A percentile compares a stretch with the other conserved stretches of the same genome.
Evolutionary conservation across 176 grass and related monocot species (phyloP).

Genomic region (Oryza glumipatula): DNA sequence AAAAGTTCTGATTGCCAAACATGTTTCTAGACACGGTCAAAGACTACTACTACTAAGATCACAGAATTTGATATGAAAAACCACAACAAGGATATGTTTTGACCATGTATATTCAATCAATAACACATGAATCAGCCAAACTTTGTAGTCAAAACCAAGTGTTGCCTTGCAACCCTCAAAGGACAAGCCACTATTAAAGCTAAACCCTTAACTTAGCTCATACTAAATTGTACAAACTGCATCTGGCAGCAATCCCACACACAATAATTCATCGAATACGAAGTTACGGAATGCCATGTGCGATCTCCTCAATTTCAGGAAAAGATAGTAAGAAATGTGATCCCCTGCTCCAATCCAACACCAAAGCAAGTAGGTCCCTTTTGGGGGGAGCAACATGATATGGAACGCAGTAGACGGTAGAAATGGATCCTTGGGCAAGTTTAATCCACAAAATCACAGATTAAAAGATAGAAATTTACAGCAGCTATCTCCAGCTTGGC

Average conservation of each 20-base stretch:
- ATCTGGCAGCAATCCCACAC: constrained; percentile 4
- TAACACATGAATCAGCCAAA: neutral
- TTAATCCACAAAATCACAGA: neutral
- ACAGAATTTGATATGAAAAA: neutral
- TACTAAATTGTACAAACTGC: neutral
- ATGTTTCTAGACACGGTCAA: neutral
- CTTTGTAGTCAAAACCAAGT: neutral
- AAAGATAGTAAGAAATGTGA: neutral
- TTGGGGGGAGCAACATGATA: no score
- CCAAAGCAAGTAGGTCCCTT: neutral
- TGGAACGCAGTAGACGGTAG: no score
- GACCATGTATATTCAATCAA: neutral
- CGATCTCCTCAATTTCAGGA: neutral
- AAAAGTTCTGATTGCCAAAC: neutral
- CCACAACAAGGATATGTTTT: neutral
- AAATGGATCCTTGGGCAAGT: no score
- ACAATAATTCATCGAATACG: neutral
- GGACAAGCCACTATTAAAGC: neutral
- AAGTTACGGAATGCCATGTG: neutral
- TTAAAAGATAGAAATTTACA: neutral
- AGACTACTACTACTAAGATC: neutral
- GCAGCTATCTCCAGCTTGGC: neutral
- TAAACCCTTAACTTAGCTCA: neutral
- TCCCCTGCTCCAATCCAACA: neutral
- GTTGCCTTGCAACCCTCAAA: neutral